Evolutionary conservation across 805 yeast genomes (phyloP), one percentile per base, ranked within the genome.

Genomic region (Blastobotrys chiropterorum): DNA sequence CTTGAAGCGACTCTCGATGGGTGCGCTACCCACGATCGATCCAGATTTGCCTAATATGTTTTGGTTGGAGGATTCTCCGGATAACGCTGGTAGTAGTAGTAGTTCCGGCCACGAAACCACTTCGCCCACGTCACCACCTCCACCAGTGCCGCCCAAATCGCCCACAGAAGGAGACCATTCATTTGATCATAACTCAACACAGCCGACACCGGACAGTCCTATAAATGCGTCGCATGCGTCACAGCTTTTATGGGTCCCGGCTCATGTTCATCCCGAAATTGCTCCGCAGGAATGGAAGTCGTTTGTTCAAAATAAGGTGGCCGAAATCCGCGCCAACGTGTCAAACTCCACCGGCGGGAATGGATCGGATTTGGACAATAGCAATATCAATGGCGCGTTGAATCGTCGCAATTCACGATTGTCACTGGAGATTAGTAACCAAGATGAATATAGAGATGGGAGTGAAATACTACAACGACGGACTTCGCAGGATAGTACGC

Each of bases 251-350:
- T 92, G 99, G 99, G 97, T 94, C 1, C 98, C 98, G 0, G 99
- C 98, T 1, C 82, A 81, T 56, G 75, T 89, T 39, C 99, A 94
- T 66, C 98, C 98, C 1, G 92, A 86, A 61, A 78, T 92, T n/a
- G 90, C 95, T 21, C 98, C 98, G 1, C 95, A 87, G 61, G 88
- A 86, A 60, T 72, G 76, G 76, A 65, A 66, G 49, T 57, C 72
- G 15, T 72, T 69, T 60, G 72, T 72, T 19, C 67, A 67, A 52
- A 61, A 64, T 41, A 71, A 69, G 47, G 67, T 72, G 4, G 62
- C 71, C 17, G 74, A 67, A 44, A 65, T 70, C 49, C 59, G 55
- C 26, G 59, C 61, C 14, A 50, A 48, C 3, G 59, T 55, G n/a
- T 20, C 54, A 17, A 46, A 30, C 20, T 1, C 44, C 50, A 11